These are phyloP conservation scores for Fusarium chlamydosporum DNA, from an alignment of 2,329 filamentous ascomycete species.

Conservation along the genomic window DNA sequence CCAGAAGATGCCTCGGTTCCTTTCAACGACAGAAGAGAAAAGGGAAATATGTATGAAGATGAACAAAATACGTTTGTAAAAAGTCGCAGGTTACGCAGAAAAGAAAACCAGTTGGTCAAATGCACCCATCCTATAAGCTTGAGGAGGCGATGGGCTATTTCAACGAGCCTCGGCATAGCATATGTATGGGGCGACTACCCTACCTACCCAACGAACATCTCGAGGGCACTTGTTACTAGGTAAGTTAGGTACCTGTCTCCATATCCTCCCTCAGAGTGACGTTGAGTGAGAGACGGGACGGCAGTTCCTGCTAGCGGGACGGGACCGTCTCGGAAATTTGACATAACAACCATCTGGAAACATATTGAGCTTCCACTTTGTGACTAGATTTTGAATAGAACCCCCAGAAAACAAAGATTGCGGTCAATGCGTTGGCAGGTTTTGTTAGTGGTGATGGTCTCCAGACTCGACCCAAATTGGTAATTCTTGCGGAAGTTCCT, in stretches of 20 bases:
- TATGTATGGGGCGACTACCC: conserved; percentile 1
- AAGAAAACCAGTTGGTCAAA: not conserved
- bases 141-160: conserved; percentile 16
- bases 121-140: not conserved
- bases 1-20: conserved; percentile 1
- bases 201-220: not conserved
- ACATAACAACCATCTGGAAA: not conserved
- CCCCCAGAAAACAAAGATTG: not conserved
- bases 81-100: not conserved
- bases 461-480: conserved; percentile 31
- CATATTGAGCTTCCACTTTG: not conserved
- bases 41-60: not conserved
- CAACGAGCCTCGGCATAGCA: conserved; percentile 30
- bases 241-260: no score
- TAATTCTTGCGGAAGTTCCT: conserved; percentile 42
- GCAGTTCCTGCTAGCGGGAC: conserved; percentile 21
- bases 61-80: not conserved
- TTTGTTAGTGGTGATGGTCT: conserved; percentile 3
- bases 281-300: conserved; percentile 7
- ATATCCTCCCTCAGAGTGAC: conserved; percentile 1
- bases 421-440: conserved; percentile 12
- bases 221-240: not conserved
- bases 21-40: not conserved
- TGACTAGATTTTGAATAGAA: not conserved
- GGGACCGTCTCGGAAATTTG: conserved; percentile 1